Evolutionary conservation across 2,329 filamentous ascomycete genomes (phyloP).

Genomic region (Neonectria sp.): DNA sequence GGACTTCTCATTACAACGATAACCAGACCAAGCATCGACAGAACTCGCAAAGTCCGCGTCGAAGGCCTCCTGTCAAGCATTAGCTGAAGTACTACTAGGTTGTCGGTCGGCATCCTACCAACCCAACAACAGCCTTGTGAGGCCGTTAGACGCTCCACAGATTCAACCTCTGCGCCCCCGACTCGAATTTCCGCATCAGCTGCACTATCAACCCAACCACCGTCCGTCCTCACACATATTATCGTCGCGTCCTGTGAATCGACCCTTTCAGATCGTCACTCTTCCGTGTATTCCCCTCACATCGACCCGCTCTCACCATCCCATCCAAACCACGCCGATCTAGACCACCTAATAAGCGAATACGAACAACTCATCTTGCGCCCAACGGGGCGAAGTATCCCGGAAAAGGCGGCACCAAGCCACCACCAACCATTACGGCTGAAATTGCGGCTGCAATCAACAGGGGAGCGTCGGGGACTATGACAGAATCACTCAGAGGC

Average conservation of each 20-base stretch:
- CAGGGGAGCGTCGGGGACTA: constrained; percentile 9
- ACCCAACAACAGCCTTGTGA: too few species aligned
- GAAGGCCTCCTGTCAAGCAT: background rate
- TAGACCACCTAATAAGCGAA: constrained; percentile 30
- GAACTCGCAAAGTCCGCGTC: background rate
- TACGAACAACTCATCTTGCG: constrained; percentile 31
- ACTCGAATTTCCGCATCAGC: background rate
- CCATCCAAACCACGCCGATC: constrained; percentile 19
- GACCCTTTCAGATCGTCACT: background rate
- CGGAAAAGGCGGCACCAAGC: constrained; percentile 27
- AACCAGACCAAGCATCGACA: background rate
- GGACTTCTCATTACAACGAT: too few species aligned
- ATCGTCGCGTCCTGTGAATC: background rate
- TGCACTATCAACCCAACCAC: background rate
- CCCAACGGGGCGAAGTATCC: constrained; percentile 17
- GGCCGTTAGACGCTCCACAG: too few species aligned
- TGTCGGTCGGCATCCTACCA: background rate
- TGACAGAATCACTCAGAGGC: background rate
- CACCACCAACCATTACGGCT: constrained; percentile 10
- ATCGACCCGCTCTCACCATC: background rate
- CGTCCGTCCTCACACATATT: too few species aligned
- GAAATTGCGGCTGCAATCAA: constrained; percentile 4
- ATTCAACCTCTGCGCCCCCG: background rate
- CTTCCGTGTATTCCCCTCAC: background rate
- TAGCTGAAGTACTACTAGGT: background rate